Evolutionary conservation across 306 rosid genomes (phyloP).

Genomic region (Lathyrus tuberosus): DNA sequence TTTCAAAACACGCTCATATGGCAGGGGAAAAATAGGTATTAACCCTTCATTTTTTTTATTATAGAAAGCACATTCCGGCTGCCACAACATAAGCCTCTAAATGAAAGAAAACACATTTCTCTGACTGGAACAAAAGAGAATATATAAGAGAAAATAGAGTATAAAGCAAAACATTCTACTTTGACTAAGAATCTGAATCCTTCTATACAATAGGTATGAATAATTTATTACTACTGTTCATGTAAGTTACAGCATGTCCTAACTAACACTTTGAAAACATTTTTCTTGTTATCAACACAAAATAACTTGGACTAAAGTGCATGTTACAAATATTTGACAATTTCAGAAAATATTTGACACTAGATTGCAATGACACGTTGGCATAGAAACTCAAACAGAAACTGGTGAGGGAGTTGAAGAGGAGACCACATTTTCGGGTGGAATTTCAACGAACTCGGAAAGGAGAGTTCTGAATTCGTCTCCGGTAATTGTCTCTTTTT

Average conservation of each 20-base stretch:
- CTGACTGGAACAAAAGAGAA: not conserved
- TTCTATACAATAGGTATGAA: not conserved
- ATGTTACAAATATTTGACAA: conserved; percentile 50
- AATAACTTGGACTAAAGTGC: not conserved
- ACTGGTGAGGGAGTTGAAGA: conserved; percentile 73
- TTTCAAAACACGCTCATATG: too few relatives aligned
- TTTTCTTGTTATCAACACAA: conserved; percentile 2
- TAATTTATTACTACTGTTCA: conserved; percentile 8
- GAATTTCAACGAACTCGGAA: conserved; percentile 88
- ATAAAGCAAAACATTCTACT: too few relatives aligned
- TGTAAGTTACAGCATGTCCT: conserved; percentile 21
- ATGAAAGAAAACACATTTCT: not conserved
- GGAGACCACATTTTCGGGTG: conserved; percentile 73
- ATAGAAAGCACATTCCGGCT: not conserved
- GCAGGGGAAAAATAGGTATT: too few relatives aligned
- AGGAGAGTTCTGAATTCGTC: conserved; percentile 93
- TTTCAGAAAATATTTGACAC: conserved; percentile 40
- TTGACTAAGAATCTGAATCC: too few relatives aligned
- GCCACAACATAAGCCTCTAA: not conserved
- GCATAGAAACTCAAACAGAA: conserved; percentile 55
- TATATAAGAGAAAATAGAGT: not conserved
- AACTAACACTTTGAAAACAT: conserved; percentile 10
- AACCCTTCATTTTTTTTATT: too few relatives aligned
- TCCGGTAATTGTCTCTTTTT: conserved; percentile 87
- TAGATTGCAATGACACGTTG: conserved; percentile 36